Conservation (phyloP, 1,284 basidiomycete species). For the Boletus smithii region DNA sequence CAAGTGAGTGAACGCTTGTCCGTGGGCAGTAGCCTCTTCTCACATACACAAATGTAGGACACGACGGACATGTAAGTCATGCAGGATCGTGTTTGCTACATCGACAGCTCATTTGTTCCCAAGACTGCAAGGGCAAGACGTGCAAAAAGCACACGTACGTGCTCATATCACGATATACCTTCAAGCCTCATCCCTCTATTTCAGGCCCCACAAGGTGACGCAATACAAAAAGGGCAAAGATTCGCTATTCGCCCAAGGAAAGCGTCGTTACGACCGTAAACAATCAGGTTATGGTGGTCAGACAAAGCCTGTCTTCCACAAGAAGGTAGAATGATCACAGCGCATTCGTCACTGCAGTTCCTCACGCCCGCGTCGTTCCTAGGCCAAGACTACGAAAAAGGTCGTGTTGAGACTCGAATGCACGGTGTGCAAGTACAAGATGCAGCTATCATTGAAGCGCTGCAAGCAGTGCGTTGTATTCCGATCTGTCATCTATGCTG, state of each 20-base stretch:
- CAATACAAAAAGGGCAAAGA: conserved; percentile 99
- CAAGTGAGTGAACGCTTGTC: conserved; percentile 56
- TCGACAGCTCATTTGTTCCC: conserved; percentile 2
- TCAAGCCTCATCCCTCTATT: conserved; percentile 3
- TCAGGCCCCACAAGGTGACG: conserved; percentile 91
- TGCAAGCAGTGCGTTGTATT: conserved; percentile 87
- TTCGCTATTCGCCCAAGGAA: conserved; percentile 95
- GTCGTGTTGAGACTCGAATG: conserved; percentile 97
- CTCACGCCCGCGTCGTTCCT: conserved; percentile 11
- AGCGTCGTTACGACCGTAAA: conserved; percentile 99
- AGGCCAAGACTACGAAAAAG: conserved; percentile 99
- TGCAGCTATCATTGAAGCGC: conserved; percentile 93
- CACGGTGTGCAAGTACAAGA: conserved; percentile 98
- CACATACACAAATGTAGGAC: conserved; percentile 49
- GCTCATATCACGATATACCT: not conserved
- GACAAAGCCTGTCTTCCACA: conserved; percentile 99
- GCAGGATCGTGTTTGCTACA: conserved; percentile 6
- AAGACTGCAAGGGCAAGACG: conserved; percentile 97
- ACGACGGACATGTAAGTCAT: conserved; percentile 75
- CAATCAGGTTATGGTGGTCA: conserved; percentile 99
- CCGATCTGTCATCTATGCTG: not conserved
- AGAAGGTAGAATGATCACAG: conserved; percentile 59
- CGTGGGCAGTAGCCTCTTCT: conserved; percentile 20
- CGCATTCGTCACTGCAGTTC: not conserved
- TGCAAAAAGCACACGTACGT: conserved; percentile 98